Percentiles rank a stretch among this genome's conserved stretches.
Conservation (phyloP, 306 rosid genomes). For the Ochetophila trinervis region DNA sequence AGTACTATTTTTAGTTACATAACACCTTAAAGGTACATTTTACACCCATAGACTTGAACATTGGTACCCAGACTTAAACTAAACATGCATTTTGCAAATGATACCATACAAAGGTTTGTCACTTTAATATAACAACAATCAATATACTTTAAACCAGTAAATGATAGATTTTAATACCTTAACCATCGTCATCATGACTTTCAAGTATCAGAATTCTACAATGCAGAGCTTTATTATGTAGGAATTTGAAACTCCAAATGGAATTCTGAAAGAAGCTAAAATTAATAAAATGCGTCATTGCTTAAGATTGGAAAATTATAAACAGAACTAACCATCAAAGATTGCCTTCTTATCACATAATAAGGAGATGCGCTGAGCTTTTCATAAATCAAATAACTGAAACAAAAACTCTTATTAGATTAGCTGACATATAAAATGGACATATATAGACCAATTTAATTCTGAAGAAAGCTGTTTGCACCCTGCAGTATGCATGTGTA, state of each 20-base stretch:
- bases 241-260: slow-evolving; percentile 81
- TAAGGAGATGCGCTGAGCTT: slow-evolving; percentile 76
- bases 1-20: too few species aligned
- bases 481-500: slow-evolving; percentile 20
- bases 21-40: too few species aligned
- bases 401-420: slow-evolving; percentile 44
- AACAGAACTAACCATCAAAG: slow-evolving; percentile 77
- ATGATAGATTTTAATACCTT: slow-evolving; percentile 51
- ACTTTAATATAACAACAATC: background rate
- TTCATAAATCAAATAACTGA: slow-evolving; percentile 87
- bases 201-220: slow-evolving; percentile 73
- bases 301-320: slow-evolving; percentile 17
- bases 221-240: slow-evolving; percentile 90
- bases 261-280: slow-evolving; percentile 87
- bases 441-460: slow-evolving; percentile 16
- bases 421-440: slow-evolving; percentile 23
- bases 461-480: slow-evolving; percentile 19
- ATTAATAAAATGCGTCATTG: slow-evolving; percentile 28
- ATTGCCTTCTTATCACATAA: slow-evolving; percentile 95
- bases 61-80: too few species aligned
- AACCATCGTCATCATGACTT: slow-evolving; percentile 83
- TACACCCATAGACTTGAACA: background rate
- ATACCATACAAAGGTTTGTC: slow-evolving; percentile 15
- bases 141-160: background rate
- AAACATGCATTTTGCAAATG: background rate